Conservation (phyloP, 2,329 filamentous ascomycete species). For the Myriosclerotinia duriaeana region DNA sequence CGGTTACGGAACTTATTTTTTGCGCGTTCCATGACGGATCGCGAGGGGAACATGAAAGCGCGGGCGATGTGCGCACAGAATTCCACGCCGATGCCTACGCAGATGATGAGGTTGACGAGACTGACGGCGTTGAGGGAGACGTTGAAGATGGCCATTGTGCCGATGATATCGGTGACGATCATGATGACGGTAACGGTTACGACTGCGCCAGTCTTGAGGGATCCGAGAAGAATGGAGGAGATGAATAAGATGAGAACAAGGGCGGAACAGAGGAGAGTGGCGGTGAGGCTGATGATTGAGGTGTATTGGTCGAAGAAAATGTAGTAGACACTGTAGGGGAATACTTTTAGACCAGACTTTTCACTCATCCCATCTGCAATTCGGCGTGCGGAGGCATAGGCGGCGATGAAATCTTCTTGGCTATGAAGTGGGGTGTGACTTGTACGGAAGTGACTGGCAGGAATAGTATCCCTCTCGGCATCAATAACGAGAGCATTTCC, state of each 20-base stretch:
- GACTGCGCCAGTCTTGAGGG: slow-evolving; percentile 74
- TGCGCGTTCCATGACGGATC: slow-evolving; percentile 76
- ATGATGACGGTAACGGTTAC: slow-evolving; percentile 87
- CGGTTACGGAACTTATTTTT: slow-evolving; percentile 75
- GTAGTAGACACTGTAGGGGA: slow-evolving; percentile 97
- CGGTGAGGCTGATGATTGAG: slow-evolving; percentile 77
- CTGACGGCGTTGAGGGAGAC: slow-evolving; percentile 95
- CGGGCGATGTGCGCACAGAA: slow-evolving; percentile 97
- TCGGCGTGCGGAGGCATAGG: slow-evolving; percentile 84
- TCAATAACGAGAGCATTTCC: slow-evolving; percentile 81
- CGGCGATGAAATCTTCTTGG: slow-evolving; percentile 89
- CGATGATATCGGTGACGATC: slow-evolving; percentile 92
- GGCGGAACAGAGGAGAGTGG: slow-evolving; percentile 75
- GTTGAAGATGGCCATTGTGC: slow-evolving; percentile 84
- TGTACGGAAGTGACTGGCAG: slow-evolving; percentile 88
- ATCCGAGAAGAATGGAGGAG: slow-evolving; percentile 78
- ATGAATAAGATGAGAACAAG: slow-evolving; percentile 83
- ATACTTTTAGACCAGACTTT: slow-evolving; percentile 75
- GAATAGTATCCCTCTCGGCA: slow-evolving; percentile 62
- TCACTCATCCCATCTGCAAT: slow-evolving; percentile 75
- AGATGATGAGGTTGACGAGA: slow-evolving; percentile 94
- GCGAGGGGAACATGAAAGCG: slow-evolving; percentile 91
- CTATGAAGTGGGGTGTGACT: slow-evolving; percentile 82
- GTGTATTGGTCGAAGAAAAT: slow-evolving; percentile 99
- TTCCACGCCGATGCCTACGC: slow-evolving; percentile 92